Evolutionary conservation across 106 monocot genomes (phyloP).

Genomic region (Apostasia shenzhenica): DNA sequence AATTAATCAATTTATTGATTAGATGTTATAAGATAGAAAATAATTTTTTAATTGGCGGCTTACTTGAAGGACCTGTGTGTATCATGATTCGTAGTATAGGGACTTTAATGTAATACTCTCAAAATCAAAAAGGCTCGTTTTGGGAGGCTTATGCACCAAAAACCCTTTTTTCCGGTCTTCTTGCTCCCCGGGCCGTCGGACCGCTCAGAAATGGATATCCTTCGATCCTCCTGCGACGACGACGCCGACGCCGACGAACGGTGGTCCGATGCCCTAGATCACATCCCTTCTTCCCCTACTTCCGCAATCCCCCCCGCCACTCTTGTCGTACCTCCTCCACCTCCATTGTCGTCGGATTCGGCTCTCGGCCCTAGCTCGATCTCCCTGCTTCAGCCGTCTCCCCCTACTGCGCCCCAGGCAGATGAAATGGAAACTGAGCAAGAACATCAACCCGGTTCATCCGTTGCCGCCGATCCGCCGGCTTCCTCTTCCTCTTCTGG

Average conservation of each 20-base stretch:
- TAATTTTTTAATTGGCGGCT: too few species aligned
- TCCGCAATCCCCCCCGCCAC: neutral
- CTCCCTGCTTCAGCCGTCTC: neutral
- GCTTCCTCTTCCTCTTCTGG: slow-evolving; percentile 7
- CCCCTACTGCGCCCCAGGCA: neutral
- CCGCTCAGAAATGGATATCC: neutral
- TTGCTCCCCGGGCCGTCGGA: too few species aligned
- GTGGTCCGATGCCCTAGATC: slow-evolving; percentile 24
- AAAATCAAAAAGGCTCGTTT: too few species aligned
- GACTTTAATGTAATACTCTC: too few species aligned
- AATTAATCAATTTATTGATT: too few species aligned
- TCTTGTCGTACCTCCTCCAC: neutral
- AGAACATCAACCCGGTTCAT: neutral
- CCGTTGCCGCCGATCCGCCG: neutral
- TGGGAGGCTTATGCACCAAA: too few species aligned
- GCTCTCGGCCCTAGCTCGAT: neutral
- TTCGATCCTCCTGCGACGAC: neutral
- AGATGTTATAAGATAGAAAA: too few species aligned
- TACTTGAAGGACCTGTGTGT: too few species aligned
- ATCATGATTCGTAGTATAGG: too few species aligned
- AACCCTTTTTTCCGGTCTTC: too few species aligned
- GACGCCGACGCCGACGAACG: slow-evolving; percentile 14
- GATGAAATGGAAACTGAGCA: neutral
- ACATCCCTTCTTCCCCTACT: neutral
- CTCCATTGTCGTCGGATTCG: neutral